A percentile compares a stretch with the other conserved stretches of the same genome.
Conservation (phyloP, 163 green algal genomes). For the Smithsoniella earleae region DNA sequence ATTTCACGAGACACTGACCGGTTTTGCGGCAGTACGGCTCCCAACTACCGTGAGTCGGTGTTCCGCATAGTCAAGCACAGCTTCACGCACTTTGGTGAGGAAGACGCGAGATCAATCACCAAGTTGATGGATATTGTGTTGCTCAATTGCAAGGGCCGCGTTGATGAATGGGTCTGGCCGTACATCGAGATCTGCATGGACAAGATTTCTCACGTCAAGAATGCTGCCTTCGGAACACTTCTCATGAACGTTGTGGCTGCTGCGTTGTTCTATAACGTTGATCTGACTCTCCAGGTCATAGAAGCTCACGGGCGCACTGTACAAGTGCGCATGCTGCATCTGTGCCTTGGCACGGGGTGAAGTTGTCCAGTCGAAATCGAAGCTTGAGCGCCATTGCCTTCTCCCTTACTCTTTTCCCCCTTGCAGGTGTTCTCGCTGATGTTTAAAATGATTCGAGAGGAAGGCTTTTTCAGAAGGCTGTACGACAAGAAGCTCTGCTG, state of each 20-base stretch:
- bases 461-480: conserved; percentile 13
- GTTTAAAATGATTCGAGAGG: conserved; percentile 14
- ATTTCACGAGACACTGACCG: background rate
- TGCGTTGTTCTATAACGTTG: conserved; percentile 13
- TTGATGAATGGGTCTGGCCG: conserved; percentile 27
- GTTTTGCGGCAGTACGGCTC: background rate
- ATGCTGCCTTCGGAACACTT: background rate
- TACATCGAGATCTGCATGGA: conserved; percentile 12
- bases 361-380: too few species aligned
- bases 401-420: too few species aligned
- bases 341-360: too few species aligned
- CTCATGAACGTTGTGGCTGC: conserved; percentile 24
- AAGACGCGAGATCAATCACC: background rate
- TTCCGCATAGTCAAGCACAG: conserved; percentile 7
- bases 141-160: background rate
- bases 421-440: conserved; percentile 8
- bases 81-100: background rate
- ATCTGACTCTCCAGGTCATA: conserved; percentile 1
- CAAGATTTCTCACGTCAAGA: background rate
- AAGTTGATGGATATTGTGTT: conserved; percentile 26
- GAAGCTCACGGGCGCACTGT: background rate
- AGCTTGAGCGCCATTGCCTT: too few species aligned
- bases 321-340: conserved; percentile 1
- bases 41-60: conserved; percentile 12
- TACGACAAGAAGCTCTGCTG: conserved; percentile 31